A percentile compares a stretch with the other conserved stretches of the same genome.
Evolutionary conservation across 257 asterid genomes (phyloP).

Genomic region (Ballota nigra): DNA sequence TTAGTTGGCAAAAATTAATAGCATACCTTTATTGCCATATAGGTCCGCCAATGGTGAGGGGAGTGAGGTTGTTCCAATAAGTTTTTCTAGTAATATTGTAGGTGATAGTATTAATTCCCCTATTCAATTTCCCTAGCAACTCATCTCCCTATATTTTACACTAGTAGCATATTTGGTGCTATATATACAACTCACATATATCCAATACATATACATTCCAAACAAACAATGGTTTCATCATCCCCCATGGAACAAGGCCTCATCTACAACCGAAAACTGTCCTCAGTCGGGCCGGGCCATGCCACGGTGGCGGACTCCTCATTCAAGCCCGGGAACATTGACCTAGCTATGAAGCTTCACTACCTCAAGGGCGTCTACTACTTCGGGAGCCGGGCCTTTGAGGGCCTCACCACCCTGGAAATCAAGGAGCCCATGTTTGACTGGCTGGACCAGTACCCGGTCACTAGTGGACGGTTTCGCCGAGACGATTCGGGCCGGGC

Average conservation of each 20-base stretch:
- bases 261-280: slow-evolving; percentile 50
- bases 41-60: too few relatives aligned
- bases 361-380: slow-evolving; percentile 64
- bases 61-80: too few relatives aligned
- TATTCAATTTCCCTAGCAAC: too few relatives aligned
- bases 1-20: too few relatives aligned
- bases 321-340: slow-evolving; percentile 57
- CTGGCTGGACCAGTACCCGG: slow-evolving; percentile 45
- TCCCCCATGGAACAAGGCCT: slow-evolving; percentile 30
- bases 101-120: too few relatives aligned
- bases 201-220: too few relatives aligned
- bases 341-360: slow-evolving; percentile 87
- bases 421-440: slow-evolving; percentile 68
- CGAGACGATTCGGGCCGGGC: slow-evolving; percentile 65
- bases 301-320: slow-evolving; percentile 41
- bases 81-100: too few relatives aligned
- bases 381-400: slow-evolving; percentile 48
- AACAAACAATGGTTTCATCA: slow-evolving; percentile 38
- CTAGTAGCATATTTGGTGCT: too few relatives aligned
- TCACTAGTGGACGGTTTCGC: slow-evolving; percentile 58
- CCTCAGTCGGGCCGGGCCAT: slow-evolving; percentile 79
- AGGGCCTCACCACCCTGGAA: slow-evolving; percentile 37
- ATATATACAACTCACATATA: too few relatives aligned
- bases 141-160: too few relatives aligned
- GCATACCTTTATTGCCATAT: too few relatives aligned